A percentile compares a stretch with the other conserved stretches of the same genome.
These are phyloP conservation scores for Cocos nucifera DNA, from an alignment of 176 grass and related monocot species.

Conservation along the genomic window DNA sequence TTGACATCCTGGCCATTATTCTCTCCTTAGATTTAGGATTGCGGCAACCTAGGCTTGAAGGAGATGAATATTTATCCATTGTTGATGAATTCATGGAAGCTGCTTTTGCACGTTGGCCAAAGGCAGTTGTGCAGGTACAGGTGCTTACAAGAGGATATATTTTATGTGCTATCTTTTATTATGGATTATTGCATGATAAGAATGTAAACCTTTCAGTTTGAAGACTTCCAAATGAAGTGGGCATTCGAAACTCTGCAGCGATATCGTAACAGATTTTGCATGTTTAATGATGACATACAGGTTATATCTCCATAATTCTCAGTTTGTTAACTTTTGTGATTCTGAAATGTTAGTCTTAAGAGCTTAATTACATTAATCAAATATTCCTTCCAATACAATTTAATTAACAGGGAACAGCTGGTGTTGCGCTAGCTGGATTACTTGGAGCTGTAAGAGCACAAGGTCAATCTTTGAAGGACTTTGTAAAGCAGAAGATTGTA, in stretches of 20 bases:
- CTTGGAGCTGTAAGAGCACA: constrained; percentile 90
- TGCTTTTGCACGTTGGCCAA: constrained; percentile 78
- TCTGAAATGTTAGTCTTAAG: background rate
- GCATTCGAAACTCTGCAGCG: constrained; percentile 93
- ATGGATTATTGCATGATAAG: constrained; percentile 1
- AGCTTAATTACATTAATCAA: background rate
- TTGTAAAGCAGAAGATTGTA: constrained; percentile 86
- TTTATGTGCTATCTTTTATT: too few relatives aligned
- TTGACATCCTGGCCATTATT: constrained; percentile 9
- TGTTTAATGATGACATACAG: constrained; percentile 94
- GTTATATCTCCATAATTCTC: constrained; percentile 28
- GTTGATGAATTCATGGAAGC: constrained; percentile 99
- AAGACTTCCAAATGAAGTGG: constrained; percentile 99
- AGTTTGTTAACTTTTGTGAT: background rate
- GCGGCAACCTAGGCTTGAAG: constrained; percentile 85
- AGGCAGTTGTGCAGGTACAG: constrained; percentile 87
- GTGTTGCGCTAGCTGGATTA: constrained; percentile 96
- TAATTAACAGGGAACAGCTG: constrained; percentile 72
- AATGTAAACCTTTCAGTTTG: constrained; percentile 52
- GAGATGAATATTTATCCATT: constrained; percentile 81
- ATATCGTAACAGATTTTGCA: constrained; percentile 82
- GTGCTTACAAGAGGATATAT: background rate
- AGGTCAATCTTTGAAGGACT: constrained; percentile 59
- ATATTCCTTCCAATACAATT: background rate
- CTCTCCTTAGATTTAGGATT: constrained; percentile 83